phyloP scores from a whole-genome alignment of 1,139 yeast genomes.

The Petasospora rhodanensis region DNA sequence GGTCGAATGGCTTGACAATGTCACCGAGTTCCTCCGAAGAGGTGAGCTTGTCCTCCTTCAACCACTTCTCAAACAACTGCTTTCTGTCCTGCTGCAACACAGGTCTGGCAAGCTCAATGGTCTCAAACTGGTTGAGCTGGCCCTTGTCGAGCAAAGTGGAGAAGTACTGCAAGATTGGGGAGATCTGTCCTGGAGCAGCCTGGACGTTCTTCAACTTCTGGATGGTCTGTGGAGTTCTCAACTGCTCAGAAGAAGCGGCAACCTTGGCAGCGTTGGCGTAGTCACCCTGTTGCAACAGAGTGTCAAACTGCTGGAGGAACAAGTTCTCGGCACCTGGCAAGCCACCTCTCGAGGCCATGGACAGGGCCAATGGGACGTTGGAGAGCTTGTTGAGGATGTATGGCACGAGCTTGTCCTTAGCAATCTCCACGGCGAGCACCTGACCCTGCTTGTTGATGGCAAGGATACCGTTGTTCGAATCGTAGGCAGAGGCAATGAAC shows the following conservation, averaged over 20 bases:
- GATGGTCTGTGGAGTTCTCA: constrained; percentile 93
- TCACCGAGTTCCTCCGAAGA: constrained; percentile 97
- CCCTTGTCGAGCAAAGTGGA: constrained; percentile 92
- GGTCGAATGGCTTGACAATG: constrained; percentile 82
- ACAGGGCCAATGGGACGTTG: constrained; percentile 81
- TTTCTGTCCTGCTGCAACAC: constrained; percentile 94
- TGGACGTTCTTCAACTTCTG: constrained; percentile 88
- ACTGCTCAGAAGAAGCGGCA: constrained; percentile 91
- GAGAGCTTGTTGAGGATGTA: constrained; percentile 84
- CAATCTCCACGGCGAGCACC: constrained; percentile 86
- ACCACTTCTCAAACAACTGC: constrained; percentile 93
- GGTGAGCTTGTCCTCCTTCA: constrained; percentile 89
- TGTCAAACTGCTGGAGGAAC: constrained; percentile 88
- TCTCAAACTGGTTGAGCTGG: constrained; percentile 86
- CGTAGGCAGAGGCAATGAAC: constrained; percentile 80
- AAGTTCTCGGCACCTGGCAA: constrained; percentile 95
- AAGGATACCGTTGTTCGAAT: constrained; percentile 75
- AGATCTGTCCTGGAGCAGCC: constrained; percentile 93
- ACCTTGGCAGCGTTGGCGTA: constrained; percentile 92
- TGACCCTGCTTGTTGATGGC: constrained; percentile 96
- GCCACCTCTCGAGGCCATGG: constrained; percentile 92
- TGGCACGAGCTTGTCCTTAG: constrained; percentile 82
- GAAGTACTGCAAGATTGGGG: constrained; percentile 92
- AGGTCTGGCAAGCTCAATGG: constrained; percentile 92
- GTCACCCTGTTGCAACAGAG: constrained; percentile 77